These are phyloP conservation scores for Hyphopichia wangnamkhiaoensis DNA, from an alignment of 1,139 yeast genomes.

Conservation along the genomic window DNA sequence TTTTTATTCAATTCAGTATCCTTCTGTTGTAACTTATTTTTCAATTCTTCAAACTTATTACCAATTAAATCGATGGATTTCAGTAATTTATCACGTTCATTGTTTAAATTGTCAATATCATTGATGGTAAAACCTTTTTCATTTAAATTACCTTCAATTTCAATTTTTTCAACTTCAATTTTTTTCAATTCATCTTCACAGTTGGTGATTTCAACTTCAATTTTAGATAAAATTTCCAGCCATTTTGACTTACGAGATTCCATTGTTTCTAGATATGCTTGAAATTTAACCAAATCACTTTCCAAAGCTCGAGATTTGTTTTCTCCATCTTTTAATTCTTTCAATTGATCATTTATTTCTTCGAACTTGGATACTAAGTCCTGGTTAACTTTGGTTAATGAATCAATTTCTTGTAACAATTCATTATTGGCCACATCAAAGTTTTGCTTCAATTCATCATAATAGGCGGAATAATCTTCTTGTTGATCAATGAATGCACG, in stretches of 20 bases:
- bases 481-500: slow-evolving; percentile 62
- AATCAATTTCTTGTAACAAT: slow-evolving; percentile 38
- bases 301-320: slow-evolving; percentile 66
- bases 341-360: slow-evolving; percentile 24
- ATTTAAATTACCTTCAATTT: slow-evolving; percentile 48
- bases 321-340: slow-evolving; percentile 46
- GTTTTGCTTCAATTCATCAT: slow-evolving; percentile 56
- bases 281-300: slow-evolving; percentile 69
- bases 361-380: slow-evolving; percentile 32
- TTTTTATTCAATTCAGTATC: slow-evolving; percentile 49
- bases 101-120: slow-evolving; percentile 62
- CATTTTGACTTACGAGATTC: slow-evolving; percentile 65
- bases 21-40: slow-evolving; percentile 42
- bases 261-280: slow-evolving; percentile 69
- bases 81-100: slow-evolving; percentile 60
- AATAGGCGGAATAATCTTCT: slow-evolving; percentile 59
- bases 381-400: slow-evolving; percentile 44
- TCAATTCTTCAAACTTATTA: slow-evolving; percentile 38
- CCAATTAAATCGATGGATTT: slow-evolving; percentile 55
- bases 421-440: slow-evolving; percentile 43
- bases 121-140: slow-evolving; percentile 60
- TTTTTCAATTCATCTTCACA: slow-evolving; percentile 46
- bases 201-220: slow-evolving; percentile 52
- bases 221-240: slow-evolving; percentile 56
- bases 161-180: slow-evolving; percentile 46